Conservation (phyloP, 2,329 filamentous ascomycete species). For the Pestalotiopsis sp. region DNA sequence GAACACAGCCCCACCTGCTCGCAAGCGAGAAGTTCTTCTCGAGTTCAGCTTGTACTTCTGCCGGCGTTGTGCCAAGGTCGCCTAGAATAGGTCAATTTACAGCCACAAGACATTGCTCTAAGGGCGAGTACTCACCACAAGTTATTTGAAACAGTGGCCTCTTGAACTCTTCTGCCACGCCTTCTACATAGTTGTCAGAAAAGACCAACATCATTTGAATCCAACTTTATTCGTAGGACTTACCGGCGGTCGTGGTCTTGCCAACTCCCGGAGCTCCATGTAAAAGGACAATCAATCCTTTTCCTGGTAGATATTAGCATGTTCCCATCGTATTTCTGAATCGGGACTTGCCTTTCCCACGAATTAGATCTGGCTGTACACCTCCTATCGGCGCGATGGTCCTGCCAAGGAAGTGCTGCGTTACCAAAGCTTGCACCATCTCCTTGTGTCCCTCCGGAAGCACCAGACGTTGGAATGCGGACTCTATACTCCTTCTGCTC, state of each 20-base stretch:
- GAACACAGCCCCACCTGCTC: conserved; percentile 51
- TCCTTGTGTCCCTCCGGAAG: not conserved
- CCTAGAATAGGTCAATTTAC: too few species aligned
- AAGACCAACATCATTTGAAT: too few species aligned
- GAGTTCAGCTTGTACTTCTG: conserved; percentile 44
- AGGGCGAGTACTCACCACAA: conserved; percentile 31
- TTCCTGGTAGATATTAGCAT: conserved; percentile 29
- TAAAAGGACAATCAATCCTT: conserved; percentile 52
- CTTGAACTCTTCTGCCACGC: conserved; percentile 32
- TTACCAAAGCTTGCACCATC: not conserved
- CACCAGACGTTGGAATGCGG: not conserved
- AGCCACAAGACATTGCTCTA: too few species aligned
- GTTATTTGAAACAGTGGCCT: conserved; percentile 55
- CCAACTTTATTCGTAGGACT: too few species aligned
- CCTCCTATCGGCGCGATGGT: not conserved
- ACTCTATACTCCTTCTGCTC: not conserved
- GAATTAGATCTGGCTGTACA: not conserved
- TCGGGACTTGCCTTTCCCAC: not conserved
- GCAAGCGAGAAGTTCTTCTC: conserved; percentile 51
- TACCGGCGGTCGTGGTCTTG: conserved; percentile 10
- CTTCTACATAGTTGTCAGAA: conserved; percentile 8
- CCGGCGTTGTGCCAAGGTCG: conserved; percentile 44
- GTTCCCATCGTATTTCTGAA: too few species aligned
- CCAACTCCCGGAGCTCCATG: conserved; percentile 55
- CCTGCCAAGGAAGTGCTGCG: not conserved